Evolutionary conservation across 1,284 basidiomycete species (phyloP).

Genomic region (Cryptococcus floricola): DNA sequence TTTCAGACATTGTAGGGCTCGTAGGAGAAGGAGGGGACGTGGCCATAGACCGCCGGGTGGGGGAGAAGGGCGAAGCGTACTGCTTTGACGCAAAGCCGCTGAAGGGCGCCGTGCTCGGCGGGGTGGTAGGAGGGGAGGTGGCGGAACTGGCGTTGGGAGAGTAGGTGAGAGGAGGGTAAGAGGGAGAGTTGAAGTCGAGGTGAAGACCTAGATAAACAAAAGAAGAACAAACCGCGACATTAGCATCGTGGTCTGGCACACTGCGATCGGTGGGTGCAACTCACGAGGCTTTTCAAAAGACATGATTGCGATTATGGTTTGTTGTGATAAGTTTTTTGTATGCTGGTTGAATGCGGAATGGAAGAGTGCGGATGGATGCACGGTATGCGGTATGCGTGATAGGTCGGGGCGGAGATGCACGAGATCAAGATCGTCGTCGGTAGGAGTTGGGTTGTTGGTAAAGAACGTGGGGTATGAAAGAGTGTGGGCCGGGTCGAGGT

Average conservation of each 20-base stretch:
- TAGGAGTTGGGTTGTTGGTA: too few relatives aligned
- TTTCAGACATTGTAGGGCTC: background rate
- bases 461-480: too few relatives aligned
- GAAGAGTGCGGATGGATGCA: too few relatives aligned
- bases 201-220: conserved; percentile 3
- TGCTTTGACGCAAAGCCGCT: conserved; percentile 1
- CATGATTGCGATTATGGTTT: background rate
- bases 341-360: too few relatives aligned
- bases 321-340: too few relatives aligned
- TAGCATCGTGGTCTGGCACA: background rate
- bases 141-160: conserved; percentile 7
- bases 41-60: conserved; percentile 1
- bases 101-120: background rate
- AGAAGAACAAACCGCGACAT: background rate
- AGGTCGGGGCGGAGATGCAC: too few relatives aligned
- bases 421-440: too few relatives aligned
- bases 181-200: conserved; percentile 12
- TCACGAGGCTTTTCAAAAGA: conserved; percentile 1
- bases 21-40: background rate
- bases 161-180: conserved; percentile 14
- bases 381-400: too few relatives aligned
- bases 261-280: background rate
- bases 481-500: too few relatives aligned
- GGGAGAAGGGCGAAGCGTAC: background rate
- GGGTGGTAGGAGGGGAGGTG: background rate